Evolutionary conservation across 2,329 filamentous ascomycete species (phyloP), one percentile per base, ranked within the genome.

Genomic region (Chrysoporthe deuterocubensis): DNA sequence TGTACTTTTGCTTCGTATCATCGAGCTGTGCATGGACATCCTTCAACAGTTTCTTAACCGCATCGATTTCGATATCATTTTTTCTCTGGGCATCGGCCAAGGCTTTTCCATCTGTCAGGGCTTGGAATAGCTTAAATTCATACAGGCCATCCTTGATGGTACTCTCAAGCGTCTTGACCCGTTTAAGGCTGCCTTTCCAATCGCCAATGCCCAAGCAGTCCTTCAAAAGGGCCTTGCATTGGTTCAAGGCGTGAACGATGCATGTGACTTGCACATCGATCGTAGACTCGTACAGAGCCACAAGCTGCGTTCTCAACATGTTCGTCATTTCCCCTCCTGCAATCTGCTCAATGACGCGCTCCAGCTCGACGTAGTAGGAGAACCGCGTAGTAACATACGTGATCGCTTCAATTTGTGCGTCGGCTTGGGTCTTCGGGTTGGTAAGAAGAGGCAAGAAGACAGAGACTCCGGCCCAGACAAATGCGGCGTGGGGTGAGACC

Each of bases 381-480:
- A 32, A 18, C 26, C 54, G 54, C 32, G 32, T 40, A 3, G 54
- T 57, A 32, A 57, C 54, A 40, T 57, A 57, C 9, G 54, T 40
- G 7, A 57, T 1, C 54, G 54, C 54, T 32, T 26, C 37, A 16
- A 57, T 21, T 4, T 32, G 54, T 16, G 26, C 54, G 9, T 57
- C 54, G 54, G 18, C 32, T 32, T 57, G 32, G 9, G 14, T 37
- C 32, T 14, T 18, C 32, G 54, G 54, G 37, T 57, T 57, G 8
- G 54, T 57, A 13, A 57, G 37, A 4, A 57, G 54, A 40, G 54
- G 54, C 32, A 57, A 32, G 54, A 57, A 57, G 32, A 57, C 9
- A 32, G 21, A 32, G 1, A 57, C 32, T 7, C 26, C 32, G 26
- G 21, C 54, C 54, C 54, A 57, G 18, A 32, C 54, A 37, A 40